Percentiles rank a stretch among this genome's conserved stretches.
Evolutionary conservation across 2,329 filamentous ascomycete species (phyloP).

Genomic region (Reticulascus tulasneorum): DNA sequence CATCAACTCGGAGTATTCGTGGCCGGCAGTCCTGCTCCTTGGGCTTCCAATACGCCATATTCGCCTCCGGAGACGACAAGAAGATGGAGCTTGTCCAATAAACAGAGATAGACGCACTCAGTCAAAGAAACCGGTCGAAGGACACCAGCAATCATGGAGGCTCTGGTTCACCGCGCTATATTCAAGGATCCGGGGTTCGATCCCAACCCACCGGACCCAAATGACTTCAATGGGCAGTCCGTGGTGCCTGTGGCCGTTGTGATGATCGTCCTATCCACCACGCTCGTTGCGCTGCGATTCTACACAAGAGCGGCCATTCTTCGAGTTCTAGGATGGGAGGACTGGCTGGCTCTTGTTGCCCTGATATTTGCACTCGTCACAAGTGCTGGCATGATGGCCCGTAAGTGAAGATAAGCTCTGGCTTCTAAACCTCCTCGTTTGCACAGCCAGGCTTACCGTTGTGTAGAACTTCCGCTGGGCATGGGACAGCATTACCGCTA

Average conservation of each 20-base stretch:
- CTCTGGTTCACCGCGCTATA: too few species aligned
- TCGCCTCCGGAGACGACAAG: too few species aligned
- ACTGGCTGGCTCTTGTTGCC: constrained; percentile 28
- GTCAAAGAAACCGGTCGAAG: too few species aligned
- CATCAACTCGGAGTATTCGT: too few species aligned
- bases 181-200: too few species aligned
- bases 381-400: constrained; percentile 11
- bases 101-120: too few species aligned
- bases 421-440: background rate
- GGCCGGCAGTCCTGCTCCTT: too few species aligned
- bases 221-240: constrained; percentile 13
- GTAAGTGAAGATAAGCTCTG: too few species aligned
- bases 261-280: constrained; percentile 20
- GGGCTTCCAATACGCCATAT: too few species aligned
- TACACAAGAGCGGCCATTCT: constrained; percentile 28
- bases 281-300: constrained; percentile 25
- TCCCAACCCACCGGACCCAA: constrained; percentile 3
- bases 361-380: constrained; percentile 18
- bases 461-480: constrained; percentile 12
- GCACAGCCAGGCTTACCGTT: background rate
- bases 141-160: too few species aligned
- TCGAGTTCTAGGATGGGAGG: constrained; percentile 27
- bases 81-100: too few species aligned
- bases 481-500: constrained; percentile 9
- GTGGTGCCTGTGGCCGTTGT: constrained; percentile 15